Base-by-base conservation (phyloP, 192 early-diverging fungal genomes). In the Radiomyces spectabilis region DNA sequence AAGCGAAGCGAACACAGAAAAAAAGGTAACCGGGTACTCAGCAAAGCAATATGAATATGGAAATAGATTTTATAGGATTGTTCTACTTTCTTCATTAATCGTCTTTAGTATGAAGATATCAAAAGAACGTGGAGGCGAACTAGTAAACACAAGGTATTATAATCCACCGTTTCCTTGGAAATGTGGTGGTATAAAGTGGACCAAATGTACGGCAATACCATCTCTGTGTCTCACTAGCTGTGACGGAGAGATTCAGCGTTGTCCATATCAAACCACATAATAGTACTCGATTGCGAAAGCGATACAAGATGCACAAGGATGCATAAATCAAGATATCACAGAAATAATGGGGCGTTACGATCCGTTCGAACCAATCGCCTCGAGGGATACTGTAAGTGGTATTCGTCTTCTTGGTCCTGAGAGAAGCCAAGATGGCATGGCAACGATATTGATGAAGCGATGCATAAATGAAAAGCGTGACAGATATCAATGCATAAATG, bases 161-260 rank as follows among this genome's bases (percentile, higher is more conserved):
- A 27, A 59, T 39, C 47, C 44, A 64, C 5, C 68, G 55, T 15
- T 51, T 38, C 4, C 31, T 13, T 19, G 43, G 47, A 21, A 70
- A 64, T 10, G 50, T 26, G 29, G 24, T 8, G 0, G 16, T 10
- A 33, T 75, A 85, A 35, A 72, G 45, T 22, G 67, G 61, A 0
- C 74, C 74, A 69, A 92, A 91, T 21, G 65, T 76, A 9, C 38
- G 22, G 26, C 40, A 38, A 41, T 89, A 91, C 91, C 91, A 93
- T 31, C 55, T 16, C 40, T 79, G 72, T n/a, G 82, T 82, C 59
- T 84, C 77, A 16, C 60, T 71, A 1, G 89, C 84, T 0, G 80
- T 72, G 39, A 82, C 68, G 0, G 74, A 63, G 5, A 93, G 71
- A 22, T 84, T 84, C n/a, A 79, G 45, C 0, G 74, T 50, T 0